phyloP scores from a whole-genome alignment of 257 asterid genomes.

The Solanum clarkiae region DNA sequence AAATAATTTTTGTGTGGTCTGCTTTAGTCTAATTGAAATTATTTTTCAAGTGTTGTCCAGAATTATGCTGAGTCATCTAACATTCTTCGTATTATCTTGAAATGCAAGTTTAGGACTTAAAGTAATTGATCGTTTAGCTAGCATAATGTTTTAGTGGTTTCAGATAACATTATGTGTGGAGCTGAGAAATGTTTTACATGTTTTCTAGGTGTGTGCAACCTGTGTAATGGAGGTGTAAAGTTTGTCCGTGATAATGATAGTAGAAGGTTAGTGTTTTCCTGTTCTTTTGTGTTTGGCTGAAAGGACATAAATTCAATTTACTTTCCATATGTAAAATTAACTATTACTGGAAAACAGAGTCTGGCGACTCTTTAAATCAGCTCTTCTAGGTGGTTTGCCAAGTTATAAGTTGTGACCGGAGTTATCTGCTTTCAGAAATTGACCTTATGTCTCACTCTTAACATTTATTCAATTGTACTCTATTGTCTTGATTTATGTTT shows the following conservation, averaged over 20 bases:
- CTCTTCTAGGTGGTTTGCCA: neutral
- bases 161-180: neutral
- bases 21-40: neutral
- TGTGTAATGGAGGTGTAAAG: conserved; percentile 84
- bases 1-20: neutral
- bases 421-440: neutral
- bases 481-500: neutral
- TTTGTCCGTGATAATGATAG: conserved; percentile 72
- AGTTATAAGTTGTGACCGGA: neutral
- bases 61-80: neutral
- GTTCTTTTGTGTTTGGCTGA: neutral
- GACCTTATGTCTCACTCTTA: neutral
- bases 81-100: neutral
- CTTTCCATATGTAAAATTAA: neutral
- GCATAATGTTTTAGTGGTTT: neutral
- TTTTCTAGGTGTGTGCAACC: conserved; percentile 67
- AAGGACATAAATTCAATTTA: neutral
- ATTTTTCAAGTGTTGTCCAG: neutral
- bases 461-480: neutral
- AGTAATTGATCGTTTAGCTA: neutral
- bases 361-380: neutral
- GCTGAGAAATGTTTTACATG: neutral
- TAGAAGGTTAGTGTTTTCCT: conserved; percentile 30
- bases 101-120: neutral
- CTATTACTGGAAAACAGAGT: neutral